Evolutionary conservation across 495 filamentous ascomycete species (phyloP), one percentile per base, ranked within the genome.

Genomic region (Alectoria sarmentosa): DNA sequence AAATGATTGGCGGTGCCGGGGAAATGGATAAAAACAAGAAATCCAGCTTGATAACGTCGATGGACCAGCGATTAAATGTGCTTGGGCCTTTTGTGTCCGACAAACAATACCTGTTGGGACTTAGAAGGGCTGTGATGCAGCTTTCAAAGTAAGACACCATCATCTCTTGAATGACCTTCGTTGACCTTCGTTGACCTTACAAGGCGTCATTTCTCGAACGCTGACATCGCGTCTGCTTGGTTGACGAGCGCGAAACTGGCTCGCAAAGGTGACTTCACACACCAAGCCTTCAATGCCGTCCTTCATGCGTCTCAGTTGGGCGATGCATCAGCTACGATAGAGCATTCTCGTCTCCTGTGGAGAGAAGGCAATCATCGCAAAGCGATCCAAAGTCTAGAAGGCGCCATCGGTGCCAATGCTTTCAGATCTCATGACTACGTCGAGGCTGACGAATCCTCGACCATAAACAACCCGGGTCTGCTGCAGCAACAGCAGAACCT

Each of bases 331-430:
- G 90, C 94, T 44, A 90, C 87, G 41, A 90, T 97, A 66, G 95
- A 99, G 72, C 91, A 99, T 74, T 90, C 94, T 10, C 82, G 89
- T 60, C 82, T 98, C 49, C 77, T 98, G n/a, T 98, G 94, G 90
- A 91, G 89, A 69, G 91, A 96, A 73, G 91, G 91, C 9, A 86
- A 96, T 71, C 91, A 96, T 71, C 85, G 92, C 57, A 96, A 96
- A 76, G 95, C 95, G 21, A 98, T 99, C 66, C 91, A 96, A 68
- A 88, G 84, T 14, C 78, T 98, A 23, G 85, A 94, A 72, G 85
- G 89, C 38, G 92, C 92, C 39, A 96, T 98, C 69, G 79, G 82
- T 61, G 84, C 80, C 36, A 89, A 90, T 68, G 82, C 88, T 32
- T 91, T 91, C 66, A 75, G 77, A 63, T 75, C 78, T 28, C 68